Evolutionary conservation across 192 early-diverging fungal genomes (phyloP).

Genomic region (Allomyces macrogynus): DNA sequence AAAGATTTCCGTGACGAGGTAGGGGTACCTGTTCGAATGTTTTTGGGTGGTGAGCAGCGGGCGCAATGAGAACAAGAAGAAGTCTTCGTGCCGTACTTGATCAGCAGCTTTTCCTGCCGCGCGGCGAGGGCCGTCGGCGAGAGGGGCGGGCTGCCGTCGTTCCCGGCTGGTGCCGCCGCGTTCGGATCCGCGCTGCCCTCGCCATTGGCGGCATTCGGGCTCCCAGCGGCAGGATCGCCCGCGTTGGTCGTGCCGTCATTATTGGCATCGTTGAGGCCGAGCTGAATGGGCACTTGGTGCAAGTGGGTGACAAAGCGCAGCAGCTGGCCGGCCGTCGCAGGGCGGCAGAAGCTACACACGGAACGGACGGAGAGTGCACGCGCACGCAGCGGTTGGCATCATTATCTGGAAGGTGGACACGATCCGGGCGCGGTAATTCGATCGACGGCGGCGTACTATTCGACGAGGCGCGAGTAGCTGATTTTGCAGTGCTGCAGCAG

Average conservation of each 20-base stretch:
- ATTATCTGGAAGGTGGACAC: too few species aligned
- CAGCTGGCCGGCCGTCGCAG: not conserved
- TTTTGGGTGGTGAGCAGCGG: not conserved
- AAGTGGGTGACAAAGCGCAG: not conserved
- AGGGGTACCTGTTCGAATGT: slow-evolving; percentile 44
- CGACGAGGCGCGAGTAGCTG: slow-evolving; percentile 74
- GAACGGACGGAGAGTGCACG: not conserved
- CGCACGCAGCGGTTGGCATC: too few species aligned
- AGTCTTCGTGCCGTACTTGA: not conserved
- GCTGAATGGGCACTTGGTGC: not conserved
- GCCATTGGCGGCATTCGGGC: not conserved
- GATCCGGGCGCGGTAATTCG: not conserved
- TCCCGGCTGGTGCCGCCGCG: not conserved
- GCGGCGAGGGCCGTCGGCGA: not conserved
- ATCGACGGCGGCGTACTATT: slow-evolving; percentile 35
- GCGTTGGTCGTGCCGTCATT: not conserved
- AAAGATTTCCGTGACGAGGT: slow-evolving; percentile 56
- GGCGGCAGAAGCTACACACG: not conserved
- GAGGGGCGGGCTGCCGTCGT: too few species aligned
- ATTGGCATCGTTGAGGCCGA: not conserved
- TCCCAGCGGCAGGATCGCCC: not conserved
- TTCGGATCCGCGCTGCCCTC: not conserved
- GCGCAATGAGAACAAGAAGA: slow-evolving; percentile 1
- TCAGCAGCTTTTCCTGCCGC: slow-evolving; percentile 1
- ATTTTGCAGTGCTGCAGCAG: slow-evolving; percentile 86